Percentiles rank a stretch among this genome's conserved stretches.
Conservation (phyloP, 768 basidiomycete species). For the Leccinellum albellum region DNA sequence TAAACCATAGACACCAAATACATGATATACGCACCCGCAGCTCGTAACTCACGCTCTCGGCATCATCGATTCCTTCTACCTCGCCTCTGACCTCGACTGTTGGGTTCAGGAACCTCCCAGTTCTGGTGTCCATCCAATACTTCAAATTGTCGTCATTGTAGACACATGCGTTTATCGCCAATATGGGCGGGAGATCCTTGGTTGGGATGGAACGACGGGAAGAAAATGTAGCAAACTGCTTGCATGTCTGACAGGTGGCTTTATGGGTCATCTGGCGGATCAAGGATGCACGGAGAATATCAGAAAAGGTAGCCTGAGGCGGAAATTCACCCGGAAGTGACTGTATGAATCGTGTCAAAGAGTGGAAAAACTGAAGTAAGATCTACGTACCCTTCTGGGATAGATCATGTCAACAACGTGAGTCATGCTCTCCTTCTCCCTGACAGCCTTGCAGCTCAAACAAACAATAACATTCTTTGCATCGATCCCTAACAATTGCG, state of each 20-base stretch:
- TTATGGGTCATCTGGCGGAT: conserved; percentile 82
- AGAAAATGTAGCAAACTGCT: conserved; percentile 68
- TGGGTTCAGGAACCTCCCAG: conserved; percentile 52
- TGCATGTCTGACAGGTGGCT: conserved; percentile 82
- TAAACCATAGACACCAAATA: neutral
- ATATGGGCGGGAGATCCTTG: conserved; percentile 70
- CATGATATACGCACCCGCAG: conserved; percentile 55
- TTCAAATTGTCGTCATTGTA: conserved; percentile 69
- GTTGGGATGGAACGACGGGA: conserved; percentile 64
- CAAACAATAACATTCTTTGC: conserved; percentile 76
- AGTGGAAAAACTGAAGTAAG: neutral
- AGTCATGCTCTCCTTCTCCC: conserved; percentile 73
- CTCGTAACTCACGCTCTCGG: conserved; percentile 57
- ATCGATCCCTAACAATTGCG: conserved; percentile 81
- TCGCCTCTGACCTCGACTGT: conserved; percentile 56
- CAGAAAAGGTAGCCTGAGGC: conserved; percentile 51
- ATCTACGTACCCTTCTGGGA: conserved; percentile 64
- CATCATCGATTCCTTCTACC: conserved; percentile 54
- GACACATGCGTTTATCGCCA: conserved; percentile 83
- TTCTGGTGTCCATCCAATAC: conserved; percentile 64
- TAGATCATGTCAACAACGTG: conserved; percentile 87
- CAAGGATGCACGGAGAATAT: conserved; percentile 71
- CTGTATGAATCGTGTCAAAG: conserved; percentile 18
- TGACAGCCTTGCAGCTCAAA: conserved; percentile 62
- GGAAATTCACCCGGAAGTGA: conserved; percentile 35